Conservation (phyloP, 345 rosid species). For the Pistacia integerrima region DNA sequence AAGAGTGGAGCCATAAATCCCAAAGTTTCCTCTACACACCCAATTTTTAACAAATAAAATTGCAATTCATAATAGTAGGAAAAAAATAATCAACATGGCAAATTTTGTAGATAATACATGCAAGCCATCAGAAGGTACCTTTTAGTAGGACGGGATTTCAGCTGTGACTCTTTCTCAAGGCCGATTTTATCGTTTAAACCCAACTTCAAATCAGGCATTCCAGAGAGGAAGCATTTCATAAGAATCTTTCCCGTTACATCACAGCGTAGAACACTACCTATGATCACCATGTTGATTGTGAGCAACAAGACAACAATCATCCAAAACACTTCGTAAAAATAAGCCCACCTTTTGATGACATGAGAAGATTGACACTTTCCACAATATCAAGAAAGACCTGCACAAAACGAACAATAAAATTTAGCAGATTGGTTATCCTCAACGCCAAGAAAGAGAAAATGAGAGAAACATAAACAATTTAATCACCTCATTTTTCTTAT, state of each 20-base stretch:
- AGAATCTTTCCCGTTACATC: constrained; percentile 97
- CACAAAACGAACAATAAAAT: constrained; percentile 23
- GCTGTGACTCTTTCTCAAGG: constrained; percentile 95
- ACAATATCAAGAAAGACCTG: constrained; percentile 99
- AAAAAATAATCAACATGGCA: background rate
- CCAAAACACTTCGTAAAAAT: constrained; percentile 8
- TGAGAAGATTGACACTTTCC: constrained; percentile 97
- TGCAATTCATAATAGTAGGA: background rate
- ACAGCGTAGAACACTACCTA: constrained; percentile 93
- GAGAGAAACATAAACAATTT: background rate
- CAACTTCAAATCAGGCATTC: constrained; percentile 99
- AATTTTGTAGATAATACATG: background rate
- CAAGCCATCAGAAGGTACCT: constrained; percentile 51
- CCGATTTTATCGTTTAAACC: constrained; percentile 99
- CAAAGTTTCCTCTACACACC: too few species aligned
- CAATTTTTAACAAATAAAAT: too few species aligned
- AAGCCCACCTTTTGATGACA: constrained; percentile 92
- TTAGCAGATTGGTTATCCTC: constrained; percentile 10
- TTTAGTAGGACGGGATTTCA: constrained; percentile 93
- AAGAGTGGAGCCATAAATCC: too few species aligned
- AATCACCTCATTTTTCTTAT: constrained; percentile 95
- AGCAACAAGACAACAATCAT: constrained; percentile 9
- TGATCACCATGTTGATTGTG: constrained; percentile 27
- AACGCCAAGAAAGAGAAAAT: constrained; percentile 5
- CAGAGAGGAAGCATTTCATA: constrained; percentile 99